Base-by-base conservation (phyloP, 169 alveolate species). In the Theileria luwenshuni region DNA sequence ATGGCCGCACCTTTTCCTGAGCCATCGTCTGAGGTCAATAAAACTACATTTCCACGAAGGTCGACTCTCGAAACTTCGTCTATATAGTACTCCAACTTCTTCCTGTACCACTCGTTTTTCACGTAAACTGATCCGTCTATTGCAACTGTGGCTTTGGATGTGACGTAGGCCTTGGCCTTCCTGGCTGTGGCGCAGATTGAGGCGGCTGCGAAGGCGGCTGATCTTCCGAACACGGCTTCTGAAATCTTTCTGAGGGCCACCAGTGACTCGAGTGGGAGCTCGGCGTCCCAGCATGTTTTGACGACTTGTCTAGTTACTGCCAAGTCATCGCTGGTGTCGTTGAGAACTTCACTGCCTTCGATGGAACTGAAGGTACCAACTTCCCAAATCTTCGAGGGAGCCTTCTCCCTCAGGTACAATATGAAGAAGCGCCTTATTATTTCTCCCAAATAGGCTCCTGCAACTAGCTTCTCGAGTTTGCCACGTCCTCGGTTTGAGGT, bases 381-480 rank as follows among this genome's bases (percentile, higher is more conserved):
- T 35, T 63, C 71, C 95, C 93, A 81, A 83, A 91, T 91, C 33
- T 69, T 69, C 23, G 83, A 74, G 27, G 97, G 95, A 1, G 97
- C 93, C 48, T 70, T 73, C 61, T 88, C 86, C 35, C 86, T 86
- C 30, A 94, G 83, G 48, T 89, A 86, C 42, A 76, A 67, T 33
- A 91, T 69, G 79, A 91, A 83, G 51, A 79, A 68, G 59, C 92
- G 74, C 30, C 97, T 86, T 27, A 88, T 92, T 21, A 94, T 83
- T 54, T 94, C 97, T 1, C 97, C 97, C 48, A 94, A 67, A 85
- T 94, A 94, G 35, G 93, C 94, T 12, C 97, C 97, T 1, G 95
- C 84, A 25, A 93, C 83, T 87, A 94, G 74, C 61, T 94, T 94
- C 84, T 94, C 97, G 74, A 92, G 84, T 41, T 52, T 65, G 45